Evolutionary conservation across 1,139 yeast genomes (phyloP), one percentile per base, ranked within the genome.

Genomic region (Yamadazyma friedrichii): DNA sequence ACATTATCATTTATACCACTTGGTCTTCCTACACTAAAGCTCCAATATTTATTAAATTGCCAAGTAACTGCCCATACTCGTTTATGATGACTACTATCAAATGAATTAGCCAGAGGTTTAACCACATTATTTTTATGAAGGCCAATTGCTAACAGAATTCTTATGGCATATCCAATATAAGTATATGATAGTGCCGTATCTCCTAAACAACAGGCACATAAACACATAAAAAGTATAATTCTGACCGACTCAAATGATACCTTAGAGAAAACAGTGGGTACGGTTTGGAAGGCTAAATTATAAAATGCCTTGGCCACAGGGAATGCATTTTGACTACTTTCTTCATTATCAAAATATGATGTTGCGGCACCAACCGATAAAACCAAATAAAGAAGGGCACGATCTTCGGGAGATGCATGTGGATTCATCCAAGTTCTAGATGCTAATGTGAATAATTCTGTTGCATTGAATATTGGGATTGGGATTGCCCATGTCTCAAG

Each of bases 41-140:
- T 47, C 50, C 50, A 47, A 25, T 47, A 47, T 20, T 47, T 40
- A 24, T 47, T 47, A 28, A 45, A 45, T 29, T 45, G 50, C 50
- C 50, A 47, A 6, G 40, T 43, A 35, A 33, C 36, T 10, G 30
- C 36, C 50, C 50, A 47, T 4, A 45, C 44, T 33, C 49, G 38
- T 25, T 35, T 31, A 24, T 45, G 48, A 17, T 47, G 49, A 12
- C 35, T 28, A 9, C 28, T 15, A 30, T 40, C 47, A 28, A 46
- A 44, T n/a, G 44, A 36, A 35, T 33, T 32, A 4, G 36, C 11
- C 20, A 33, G 36, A 11, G 24, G 35, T 9, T 34, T 28, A 1
- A 43, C 44, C 2, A 34, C 40, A 12, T 32, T 41, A 27, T 42
- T 34, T n/a, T 41, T 46, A 34, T 47, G 50, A 12, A 47, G 42